phyloP scores from a whole-genome alignment of 257 asterid genomes.

The Pogostemon cablin region DNA sequence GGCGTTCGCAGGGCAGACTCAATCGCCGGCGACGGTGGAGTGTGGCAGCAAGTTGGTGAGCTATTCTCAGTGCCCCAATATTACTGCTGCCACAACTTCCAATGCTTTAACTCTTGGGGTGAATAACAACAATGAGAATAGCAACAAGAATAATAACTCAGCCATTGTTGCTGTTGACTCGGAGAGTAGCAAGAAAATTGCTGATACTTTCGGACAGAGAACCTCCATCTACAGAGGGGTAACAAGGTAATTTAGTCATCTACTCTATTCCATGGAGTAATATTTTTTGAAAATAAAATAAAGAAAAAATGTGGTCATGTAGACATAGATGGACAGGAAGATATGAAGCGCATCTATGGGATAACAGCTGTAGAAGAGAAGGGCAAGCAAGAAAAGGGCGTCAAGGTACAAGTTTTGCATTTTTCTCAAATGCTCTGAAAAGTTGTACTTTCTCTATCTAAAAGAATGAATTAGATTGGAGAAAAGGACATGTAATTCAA shows the following conservation, averaged over 20 bases:
- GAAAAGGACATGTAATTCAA: conserved; percentile 26
- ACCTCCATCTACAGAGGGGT: conserved; percentile 97
- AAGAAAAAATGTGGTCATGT: conserved; percentile 25
- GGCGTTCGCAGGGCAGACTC: conserved; percentile 60
- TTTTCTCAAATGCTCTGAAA: not conserved
- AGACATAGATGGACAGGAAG: conserved; percentile 99
- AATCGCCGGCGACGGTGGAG: conserved; percentile 56
- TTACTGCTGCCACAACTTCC: conserved; percentile 23
- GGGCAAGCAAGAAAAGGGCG: conserved; percentile 99
- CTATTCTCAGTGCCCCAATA: conserved; percentile 45
- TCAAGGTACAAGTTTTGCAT: conserved; percentile 67
- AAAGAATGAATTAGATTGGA: conserved; percentile 7
- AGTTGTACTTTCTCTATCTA: conserved; percentile 24
- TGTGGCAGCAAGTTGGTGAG: conserved; percentile 60
- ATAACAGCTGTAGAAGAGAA: conserved; percentile 98
- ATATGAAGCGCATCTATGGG: conserved; percentile 99
- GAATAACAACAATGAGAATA: conserved; percentile 33
- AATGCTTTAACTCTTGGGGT: conserved; percentile 59
- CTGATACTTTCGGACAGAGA: conserved; percentile 90
- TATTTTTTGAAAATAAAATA: not conserved
- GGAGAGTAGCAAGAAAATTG: conserved; percentile 56
- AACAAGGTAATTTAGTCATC: conserved; percentile 57
- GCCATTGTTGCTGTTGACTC: conserved; percentile 58
- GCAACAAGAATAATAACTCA: conserved; percentile 26
- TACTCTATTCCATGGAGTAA: not conserved